Conservation (phyloP, 257 asterid genomes). For the Cynanchum wilfordii region DNA sequence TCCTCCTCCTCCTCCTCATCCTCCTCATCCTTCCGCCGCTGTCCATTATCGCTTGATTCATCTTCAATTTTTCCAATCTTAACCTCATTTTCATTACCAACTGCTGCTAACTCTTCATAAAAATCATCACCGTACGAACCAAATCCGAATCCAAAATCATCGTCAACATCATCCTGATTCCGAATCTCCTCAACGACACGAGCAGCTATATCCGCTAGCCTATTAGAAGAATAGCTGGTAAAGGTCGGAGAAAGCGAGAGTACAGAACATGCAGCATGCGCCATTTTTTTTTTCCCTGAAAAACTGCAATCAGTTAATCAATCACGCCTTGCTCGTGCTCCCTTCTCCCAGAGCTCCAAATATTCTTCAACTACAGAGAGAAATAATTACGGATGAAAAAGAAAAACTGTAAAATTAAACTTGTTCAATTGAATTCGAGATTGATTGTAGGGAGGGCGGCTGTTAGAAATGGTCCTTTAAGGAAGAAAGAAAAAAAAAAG, state of each 20-base stretch:
- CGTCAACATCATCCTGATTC: background rate
- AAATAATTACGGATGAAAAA: too few species aligned
- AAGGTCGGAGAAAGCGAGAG: slow-evolving; percentile 25
- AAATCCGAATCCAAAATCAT: too few species aligned
- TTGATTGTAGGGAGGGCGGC: background rate
- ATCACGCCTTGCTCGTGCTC: too few species aligned
- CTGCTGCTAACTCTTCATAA: background rate
- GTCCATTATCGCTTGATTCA: background rate
- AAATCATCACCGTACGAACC: background rate
- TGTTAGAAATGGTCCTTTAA: background rate
- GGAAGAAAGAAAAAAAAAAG: background rate
- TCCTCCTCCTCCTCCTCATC: slow-evolving; percentile 11
- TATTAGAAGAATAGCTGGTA: slow-evolving; percentile 19
- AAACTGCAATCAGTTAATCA: too few species aligned
- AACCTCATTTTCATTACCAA: background rate
- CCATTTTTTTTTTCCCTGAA: background rate
- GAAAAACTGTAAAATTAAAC: too few species aligned
- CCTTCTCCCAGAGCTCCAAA: too few species aligned
- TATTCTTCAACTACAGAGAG: too few species aligned
- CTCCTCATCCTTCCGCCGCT: slow-evolving; percentile 5
- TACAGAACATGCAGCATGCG: slow-evolving; percentile 17
- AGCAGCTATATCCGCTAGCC: slow-evolving; percentile 29
- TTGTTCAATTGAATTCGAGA: background rate
- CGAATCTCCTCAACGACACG: slow-evolving; percentile 30
- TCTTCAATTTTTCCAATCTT: background rate